Conservation (phyloP, 805 yeast genomes). For the Metschnikowia matae region DNA sequence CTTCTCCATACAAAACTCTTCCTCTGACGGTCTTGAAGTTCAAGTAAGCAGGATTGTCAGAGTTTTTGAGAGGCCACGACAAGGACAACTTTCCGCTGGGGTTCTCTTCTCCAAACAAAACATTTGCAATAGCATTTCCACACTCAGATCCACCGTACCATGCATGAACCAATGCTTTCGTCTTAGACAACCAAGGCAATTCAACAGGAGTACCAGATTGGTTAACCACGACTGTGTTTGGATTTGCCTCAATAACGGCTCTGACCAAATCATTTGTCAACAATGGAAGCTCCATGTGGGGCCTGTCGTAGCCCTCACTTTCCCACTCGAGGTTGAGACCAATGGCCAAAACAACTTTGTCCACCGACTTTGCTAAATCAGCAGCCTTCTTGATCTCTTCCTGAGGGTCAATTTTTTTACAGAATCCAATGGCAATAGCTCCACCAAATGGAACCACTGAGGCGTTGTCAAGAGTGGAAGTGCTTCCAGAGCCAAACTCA, state of each 20-base stretch:
- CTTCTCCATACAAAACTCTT: constrained; percentile 58
- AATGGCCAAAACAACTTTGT: constrained; percentile 48
- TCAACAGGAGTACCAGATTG: constrained; percentile 62
- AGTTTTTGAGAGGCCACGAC: constrained; percentile 48
- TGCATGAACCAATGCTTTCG: constrained; percentile 45
- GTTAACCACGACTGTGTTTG: constrained; percentile 49
- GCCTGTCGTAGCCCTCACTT: constrained; percentile 56
- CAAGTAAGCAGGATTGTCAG: constrained; percentile 56
- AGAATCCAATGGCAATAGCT: constrained; percentile 20
- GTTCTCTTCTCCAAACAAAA: constrained; percentile 53
- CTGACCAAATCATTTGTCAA: constrained; percentile 42
- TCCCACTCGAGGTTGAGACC: constrained; percentile 58
- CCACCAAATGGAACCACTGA: constrained; percentile 27
- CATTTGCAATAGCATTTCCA: constrained; percentile 59
- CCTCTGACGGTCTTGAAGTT: constrained; percentile 51
- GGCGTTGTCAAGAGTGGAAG: constrained; percentile 9
- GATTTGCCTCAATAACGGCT: constrained; percentile 44
- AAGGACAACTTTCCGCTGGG: constrained; percentile 59
- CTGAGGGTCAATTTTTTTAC: constrained; percentile 20
- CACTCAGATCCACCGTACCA: constrained; percentile 57
- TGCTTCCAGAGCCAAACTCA: constrained; percentile 12
- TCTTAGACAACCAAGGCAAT: constrained; percentile 48
- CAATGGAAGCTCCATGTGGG: constrained; percentile 48
- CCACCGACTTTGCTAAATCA: constrained; percentile 45
- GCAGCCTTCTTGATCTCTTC: constrained; percentile 37